Evolutionary conservation across 495 filamentous ascomycete genomes (phyloP), one percentile per base, ranked within the genome.

Genomic region (Aspergillus sclerotiicarbonarius): DNA sequence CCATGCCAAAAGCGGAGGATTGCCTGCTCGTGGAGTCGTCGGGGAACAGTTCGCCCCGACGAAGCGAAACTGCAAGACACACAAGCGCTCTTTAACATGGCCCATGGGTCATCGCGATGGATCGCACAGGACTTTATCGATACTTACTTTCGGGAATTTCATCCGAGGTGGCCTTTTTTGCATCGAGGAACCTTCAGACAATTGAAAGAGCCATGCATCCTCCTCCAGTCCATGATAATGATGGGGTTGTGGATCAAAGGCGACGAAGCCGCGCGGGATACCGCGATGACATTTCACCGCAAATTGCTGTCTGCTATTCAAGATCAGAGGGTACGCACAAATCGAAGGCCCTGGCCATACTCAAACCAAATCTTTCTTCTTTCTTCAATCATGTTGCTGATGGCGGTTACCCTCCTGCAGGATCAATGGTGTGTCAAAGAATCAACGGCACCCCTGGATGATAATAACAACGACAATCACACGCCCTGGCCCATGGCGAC

Each of bases 401-500:
- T 19, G 5, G 9, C 9, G 10, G 13, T 20, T 20, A 20, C 16
- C 44, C 10, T 20, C 16, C 25, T 29, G 20, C 19, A 58, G 56
- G 20, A 47, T n/a, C 47, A 61, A 53, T 64, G 62, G 62, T 54
- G 50, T 52, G 32, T 59, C 4, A 19, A 35, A 4, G 39, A 61
- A 10, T 51, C 19, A 13, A 33, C 13, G 21, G 25, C 31, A 51
- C 39, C 6, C 6, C 31, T 25, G 6, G 16, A 25, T n/a, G 37
- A 4, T 15, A 32, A 30, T n/a, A n/a, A n/a, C n/a, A n/a, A n/a
- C n/a, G n/a, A n/a, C n/a, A n/a, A n/a, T n/a, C n/a, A n/a, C n/a
- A n/a, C n/a, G n/a, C n/a, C n/a, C 10, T 68, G 62, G 63, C 63
- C 63, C 1, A 66, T 66, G 19, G 50, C 66, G 16, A 60, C 61